phyloP scores from a whole-genome alignment of 2,329 filamentous ascomycete genomes.

The Colletotrichum nymphaeae region DNA sequence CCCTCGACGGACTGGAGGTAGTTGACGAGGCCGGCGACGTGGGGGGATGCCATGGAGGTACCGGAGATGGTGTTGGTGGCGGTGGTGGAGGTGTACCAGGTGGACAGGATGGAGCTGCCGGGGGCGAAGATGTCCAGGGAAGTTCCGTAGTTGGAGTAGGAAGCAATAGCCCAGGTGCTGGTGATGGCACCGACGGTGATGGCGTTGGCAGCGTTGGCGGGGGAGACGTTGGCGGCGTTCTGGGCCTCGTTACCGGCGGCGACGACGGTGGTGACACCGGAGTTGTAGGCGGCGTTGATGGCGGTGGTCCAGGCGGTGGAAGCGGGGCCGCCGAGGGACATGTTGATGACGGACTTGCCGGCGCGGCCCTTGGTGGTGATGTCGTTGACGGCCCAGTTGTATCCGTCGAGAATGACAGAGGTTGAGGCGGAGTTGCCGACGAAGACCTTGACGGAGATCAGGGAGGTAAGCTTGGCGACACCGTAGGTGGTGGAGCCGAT shows the following conservation, averaged over 20 bases:
- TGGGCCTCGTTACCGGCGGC: conserved; percentile 65
- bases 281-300: conserved; percentile 55
- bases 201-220: conserved; percentile 58
- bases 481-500: conserved; percentile 57
- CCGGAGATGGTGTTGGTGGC: conserved; percentile 62
- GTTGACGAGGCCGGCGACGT: conserved; percentile 69
- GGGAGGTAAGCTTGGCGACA: conserved; percentile 54
- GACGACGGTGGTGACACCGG: conserved; percentile 64
- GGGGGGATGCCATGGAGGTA: conserved; percentile 72
- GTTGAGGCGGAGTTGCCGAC: conserved; percentile 44
- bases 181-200: conserved; percentile 65
- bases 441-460: conserved; percentile 61
- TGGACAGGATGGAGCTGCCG: conserved; percentile 56
- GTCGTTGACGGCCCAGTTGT: conserved; percentile 57
- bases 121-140: conserved; percentile 64
- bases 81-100: conserved; percentile 55
- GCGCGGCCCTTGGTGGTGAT: conserved; percentile 53
- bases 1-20: conserved; percentile 62
- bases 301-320: conserved; percentile 60
- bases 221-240: conserved; percentile 50
- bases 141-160: conserved; percentile 63
- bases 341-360: conserved; percentile 60
- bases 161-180: conserved; percentile 49
- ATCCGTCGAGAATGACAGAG: conserved; percentile 47
- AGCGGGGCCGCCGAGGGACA: conserved; percentile 63